Conservation (phyloP, 768 basidiomycete species). For the Roridomyces roridus region DNA sequence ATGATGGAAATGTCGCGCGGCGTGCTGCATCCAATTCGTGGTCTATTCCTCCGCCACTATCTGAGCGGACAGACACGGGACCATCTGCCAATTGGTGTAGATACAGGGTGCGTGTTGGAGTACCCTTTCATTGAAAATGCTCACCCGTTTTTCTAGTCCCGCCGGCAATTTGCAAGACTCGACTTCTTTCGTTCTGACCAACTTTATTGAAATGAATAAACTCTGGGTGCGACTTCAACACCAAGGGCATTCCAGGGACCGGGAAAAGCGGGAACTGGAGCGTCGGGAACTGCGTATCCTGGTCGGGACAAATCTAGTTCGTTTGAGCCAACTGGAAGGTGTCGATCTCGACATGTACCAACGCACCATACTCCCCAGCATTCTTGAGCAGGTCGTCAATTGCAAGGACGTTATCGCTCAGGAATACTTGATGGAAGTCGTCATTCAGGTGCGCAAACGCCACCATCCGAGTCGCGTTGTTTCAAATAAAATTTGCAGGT, state of each 20-base stretch:
- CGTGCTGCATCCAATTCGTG: conserved; percentile 95
- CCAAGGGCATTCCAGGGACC: conserved; percentile 94
- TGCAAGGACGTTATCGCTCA: conserved; percentile 99
- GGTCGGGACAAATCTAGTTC: conserved; percentile 97
- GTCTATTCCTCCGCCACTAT: conserved; percentile 95
- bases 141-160: conserved; percentile 57
- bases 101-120: conserved; percentile 67
- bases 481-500: conserved; percentile 57
- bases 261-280: conserved; percentile 97
- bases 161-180: conserved; percentile 93
- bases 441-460: conserved; percentile 79
- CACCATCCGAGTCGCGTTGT: not conserved
- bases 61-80: conserved; percentile 97
- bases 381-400: conserved; percentile 96
- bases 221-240: conserved; percentile 99
- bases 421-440: conserved; percentile 99
- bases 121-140: not conserved
- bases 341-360: conserved; percentile 95
- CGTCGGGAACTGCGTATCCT: conserved; percentile 93
- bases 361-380: conserved; percentile 83
- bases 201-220: conserved; percentile 99
- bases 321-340: conserved; percentile 93
- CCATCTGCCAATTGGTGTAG: conserved; percentile 87
- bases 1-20: conserved; percentile 99
- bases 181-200: conserved; percentile 93